Evolutionary conservation across 371 early-diverging fungal species (phyloP).

Genomic region (Circinella umbellata): DNA sequence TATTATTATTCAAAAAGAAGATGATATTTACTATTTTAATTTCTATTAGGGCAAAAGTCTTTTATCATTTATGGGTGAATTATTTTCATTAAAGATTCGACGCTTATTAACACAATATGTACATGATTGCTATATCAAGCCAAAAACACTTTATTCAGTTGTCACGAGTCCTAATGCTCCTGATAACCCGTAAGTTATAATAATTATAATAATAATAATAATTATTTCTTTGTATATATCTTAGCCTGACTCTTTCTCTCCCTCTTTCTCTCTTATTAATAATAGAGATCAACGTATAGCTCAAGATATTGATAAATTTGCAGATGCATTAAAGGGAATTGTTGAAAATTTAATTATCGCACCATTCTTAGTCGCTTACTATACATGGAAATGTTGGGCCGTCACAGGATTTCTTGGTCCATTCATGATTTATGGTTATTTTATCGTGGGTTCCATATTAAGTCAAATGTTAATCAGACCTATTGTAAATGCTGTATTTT

Average conservation of each 20-base stretch:
- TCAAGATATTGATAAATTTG: conserved; percentile 86
- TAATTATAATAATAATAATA: neutral
- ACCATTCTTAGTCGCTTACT: conserved; percentile 79
- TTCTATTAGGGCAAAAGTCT: conserved; percentile 52
- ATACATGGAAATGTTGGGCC: conserved; percentile 74
- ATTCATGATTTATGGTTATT: conserved; percentile 71
- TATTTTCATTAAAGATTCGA: conserved; percentile 65
- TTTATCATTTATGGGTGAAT: conserved; percentile 57
- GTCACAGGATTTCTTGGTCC: conserved; percentile 79
- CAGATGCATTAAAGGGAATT: conserved; percentile 64
- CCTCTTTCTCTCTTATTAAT: neutral
- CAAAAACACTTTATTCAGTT: conserved; percentile 66
- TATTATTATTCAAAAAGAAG: neutral
- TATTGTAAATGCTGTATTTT: conserved; percentile 75
- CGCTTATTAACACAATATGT: conserved; percentile 60
- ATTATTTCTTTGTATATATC: neutral
- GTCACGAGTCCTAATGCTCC: conserved; percentile 55
- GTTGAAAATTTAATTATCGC: conserved; percentile 73
- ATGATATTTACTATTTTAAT: neutral
- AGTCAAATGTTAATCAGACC: conserved; percentile 72
- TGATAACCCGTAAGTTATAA: conserved; percentile 71
- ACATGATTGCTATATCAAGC: conserved; percentile 65
- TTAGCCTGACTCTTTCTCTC: neutral
- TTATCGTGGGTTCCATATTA: conserved; percentile 65
- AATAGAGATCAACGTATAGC: conserved; percentile 89